Base-by-base conservation (phyloP, 495 filamentous ascomycete species). In the Penicillium cinerascens region DNA sequence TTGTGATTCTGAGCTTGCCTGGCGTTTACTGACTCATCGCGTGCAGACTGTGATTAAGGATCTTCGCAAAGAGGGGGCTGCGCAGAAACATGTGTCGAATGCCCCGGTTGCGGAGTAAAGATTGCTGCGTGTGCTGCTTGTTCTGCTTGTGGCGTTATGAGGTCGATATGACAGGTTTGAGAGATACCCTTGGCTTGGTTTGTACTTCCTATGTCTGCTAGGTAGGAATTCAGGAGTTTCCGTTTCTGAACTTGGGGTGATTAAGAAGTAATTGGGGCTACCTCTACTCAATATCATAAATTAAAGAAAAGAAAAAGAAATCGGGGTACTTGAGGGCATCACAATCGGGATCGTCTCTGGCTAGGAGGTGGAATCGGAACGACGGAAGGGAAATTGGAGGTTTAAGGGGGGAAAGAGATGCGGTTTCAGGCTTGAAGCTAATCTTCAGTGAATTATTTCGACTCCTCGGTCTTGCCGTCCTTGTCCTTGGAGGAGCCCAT, bases 11-110 rank as follows among this genome's bases (percentile, higher is more conserved):
- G 3, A 17, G 10, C 4, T 39, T n/a, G n/a, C n/a, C n/a, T n/a
- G n/a, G 15, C 18, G 37, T 7, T 7, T 7, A 18, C 37, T 36
- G 42, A 37, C 50, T 44, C 10, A 42, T 10, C 29, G 36, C 17
- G 22, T 45, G 15, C 47, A 92, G 88, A 77, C 78, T 51, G 85
- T 89, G 15, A 84, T 92, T 20, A 84, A 86, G 59, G 86, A 89
- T 59, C 71, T 91, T 42, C 75, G 85, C 25, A 84, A 80, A 61
- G 85, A 89, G 60, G 76, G 73, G 17, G 55, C 49, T 17, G 27
- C 42, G 40, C 43, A 51, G 11, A 60, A 61, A 33, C 60, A 63
- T 1, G 43, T 55, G 5, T 50, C 44, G 8, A 59, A 66, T 53
- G 62, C 60, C 36, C 59, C 50, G 27, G 25, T 51, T n/a, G 46